These are phyloP conservation scores for Pseudogymnoascus sp. DNA, from an alignment of 2,329 filamentous ascomycete genomes.

Conservation along the genomic window DNA sequence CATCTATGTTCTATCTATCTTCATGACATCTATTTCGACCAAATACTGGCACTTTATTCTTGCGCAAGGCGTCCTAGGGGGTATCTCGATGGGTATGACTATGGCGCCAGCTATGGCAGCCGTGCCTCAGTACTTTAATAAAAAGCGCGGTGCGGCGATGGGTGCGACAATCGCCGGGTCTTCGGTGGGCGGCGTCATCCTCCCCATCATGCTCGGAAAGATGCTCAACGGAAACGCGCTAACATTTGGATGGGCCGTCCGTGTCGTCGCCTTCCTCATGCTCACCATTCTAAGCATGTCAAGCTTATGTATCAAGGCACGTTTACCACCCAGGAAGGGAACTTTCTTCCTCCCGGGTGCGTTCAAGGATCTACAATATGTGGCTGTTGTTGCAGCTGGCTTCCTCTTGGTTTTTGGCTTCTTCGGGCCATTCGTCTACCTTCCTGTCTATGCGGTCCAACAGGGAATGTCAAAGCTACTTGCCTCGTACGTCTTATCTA, in stretches of 20 bases:
- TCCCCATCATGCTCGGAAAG: slow-evolving; percentile 53
- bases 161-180: slow-evolving; percentile 43
- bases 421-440: slow-evolving; percentile 21
- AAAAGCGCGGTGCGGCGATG: slow-evolving; percentile 40
- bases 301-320: slow-evolving; percentile 42
- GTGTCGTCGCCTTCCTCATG: slow-evolving; percentile 27
- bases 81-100: slow-evolving; percentile 38
- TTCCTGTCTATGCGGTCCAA: slow-evolving; percentile 18
- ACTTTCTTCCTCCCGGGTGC: slow-evolving; percentile 41
- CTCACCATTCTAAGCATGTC: slow-evolving; percentile 43
- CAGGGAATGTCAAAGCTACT: slow-evolving; percentile 22
- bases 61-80: slow-evolving; percentile 39
- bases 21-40: slow-evolving; percentile 54
- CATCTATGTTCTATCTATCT: slow-evolving; percentile 52
- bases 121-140: slow-evolving; percentile 42
- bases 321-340: slow-evolving; percentile 35
- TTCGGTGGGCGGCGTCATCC: slow-evolving; percentile 47
- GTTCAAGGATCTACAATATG: slow-evolving; percentile 37
- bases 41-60: slow-evolving; percentile 48
- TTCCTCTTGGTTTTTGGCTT: slow-evolving; percentile 33
- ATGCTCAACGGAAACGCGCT: slow-evolving; percentile 36
- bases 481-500: slow-evolving; percentile 20
- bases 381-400: slow-evolving; percentile 34
- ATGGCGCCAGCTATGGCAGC: slow-evolving; percentile 38
- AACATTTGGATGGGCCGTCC: slow-evolving; percentile 13